Evolutionary conservation across 2,329 filamentous ascomycete genomes (phyloP).

Genomic region (Neoascochyta sp.): DNA sequence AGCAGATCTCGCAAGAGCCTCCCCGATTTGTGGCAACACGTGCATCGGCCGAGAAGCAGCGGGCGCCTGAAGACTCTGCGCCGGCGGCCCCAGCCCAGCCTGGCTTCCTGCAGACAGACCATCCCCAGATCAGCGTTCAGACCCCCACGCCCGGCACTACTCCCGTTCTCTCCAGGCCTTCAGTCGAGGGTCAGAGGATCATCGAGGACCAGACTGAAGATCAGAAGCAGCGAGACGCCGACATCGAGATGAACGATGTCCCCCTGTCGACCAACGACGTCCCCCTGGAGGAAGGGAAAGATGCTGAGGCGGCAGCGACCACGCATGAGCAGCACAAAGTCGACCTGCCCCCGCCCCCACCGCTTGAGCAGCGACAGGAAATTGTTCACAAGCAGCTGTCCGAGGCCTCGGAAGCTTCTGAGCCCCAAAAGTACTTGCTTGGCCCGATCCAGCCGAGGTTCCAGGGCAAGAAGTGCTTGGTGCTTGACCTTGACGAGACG

Average conservation of each 20-base stretch:
- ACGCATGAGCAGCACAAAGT: slow-evolving; percentile 37
- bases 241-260: slow-evolving; percentile 63
- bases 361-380: slow-evolving; percentile 45
- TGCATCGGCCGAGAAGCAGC: slow-evolving; percentile 33
- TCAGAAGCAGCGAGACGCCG: slow-evolving; percentile 50
- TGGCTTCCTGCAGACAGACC: slow-evolving; percentile 29
- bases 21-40: slow-evolving; percentile 29
- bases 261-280: slow-evolving; percentile 53
- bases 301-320: slow-evolving; percentile 17
- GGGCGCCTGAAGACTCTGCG: slow-evolving; percentile 22
- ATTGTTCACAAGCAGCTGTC: slow-evolving; percentile 40
- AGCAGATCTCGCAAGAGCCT: slow-evolving; percentile 15
- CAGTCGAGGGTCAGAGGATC: slow-evolving; percentile 39
- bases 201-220: slow-evolving; percentile 50
- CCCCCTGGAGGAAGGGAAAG: slow-evolving; percentile 37
- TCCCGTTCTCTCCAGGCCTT: slow-evolving; percentile 30
- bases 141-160: slow-evolving; percentile 45
- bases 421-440: slow-evolving; percentile 66
- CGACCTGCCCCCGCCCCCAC: slow-evolving; percentile 56
- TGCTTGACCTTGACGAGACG: slow-evolving; percentile 93
- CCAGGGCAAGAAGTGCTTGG: slow-evolving; percentile 86
- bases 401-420: slow-evolving; percentile 41
- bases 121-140: slow-evolving; percentile 43
- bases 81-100: slow-evolving; percentile 33
- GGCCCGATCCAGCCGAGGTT: slow-evolving; percentile 78